Percentiles rank a stretch among this genome's conserved stretches.
phyloP scores from a whole-genome alignment of 495 filamentous ascomycete genomes.

The Pseudoneurospora amorphoporcata region DNA sequence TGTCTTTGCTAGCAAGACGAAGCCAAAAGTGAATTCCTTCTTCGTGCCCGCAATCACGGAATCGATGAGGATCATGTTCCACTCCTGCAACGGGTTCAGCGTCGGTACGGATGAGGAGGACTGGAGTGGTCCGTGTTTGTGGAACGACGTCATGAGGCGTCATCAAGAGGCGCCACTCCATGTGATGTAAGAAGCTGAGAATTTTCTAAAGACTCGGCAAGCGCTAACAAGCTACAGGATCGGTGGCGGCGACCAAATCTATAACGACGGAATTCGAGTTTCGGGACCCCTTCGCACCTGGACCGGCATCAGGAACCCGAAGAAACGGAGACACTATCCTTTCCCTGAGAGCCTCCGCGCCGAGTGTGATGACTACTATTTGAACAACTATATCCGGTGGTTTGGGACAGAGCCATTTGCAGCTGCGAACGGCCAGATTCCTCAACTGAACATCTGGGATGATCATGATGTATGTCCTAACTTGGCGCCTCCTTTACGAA shows the following conservation, averaged over 20 bases:
- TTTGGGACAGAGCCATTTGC: conserved; percentile 78
- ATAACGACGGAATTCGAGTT: conserved; percentile 83
- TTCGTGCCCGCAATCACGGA: conserved; percentile 66
- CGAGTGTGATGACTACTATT: conserved; percentile 82
- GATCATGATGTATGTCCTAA: conserved; percentile 56
- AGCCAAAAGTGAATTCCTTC: conserved; percentile 47
- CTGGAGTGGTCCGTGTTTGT: conserved; percentile 72
- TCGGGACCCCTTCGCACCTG: conserved; percentile 67
- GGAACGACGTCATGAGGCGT: conserved; percentile 79
- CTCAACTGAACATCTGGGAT: conserved; percentile 92
- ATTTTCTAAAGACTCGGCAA: not conserved
- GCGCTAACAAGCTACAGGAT: conserved; percentile 35
- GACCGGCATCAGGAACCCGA: conserved; percentile 73
- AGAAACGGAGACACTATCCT: conserved; percentile 65
- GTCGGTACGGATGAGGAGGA: conserved; percentile 82
- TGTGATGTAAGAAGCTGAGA: conserved; percentile 46
- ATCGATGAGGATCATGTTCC: conserved; percentile 92
- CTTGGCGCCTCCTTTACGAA: not conserved
- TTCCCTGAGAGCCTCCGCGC: conserved; percentile 64
- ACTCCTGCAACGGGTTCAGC: conserved; percentile 94
- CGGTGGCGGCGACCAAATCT: conserved; percentile 92
- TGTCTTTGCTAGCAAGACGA: conserved; percentile 32
- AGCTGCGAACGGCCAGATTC: conserved; percentile 72
- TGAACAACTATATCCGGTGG: conserved; percentile 82
- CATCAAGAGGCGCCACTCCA: conserved; percentile 70